phyloP scores from a whole-genome alignment of 352 stramenopile genomes.

The Globisporangium okanoganense region DNA sequence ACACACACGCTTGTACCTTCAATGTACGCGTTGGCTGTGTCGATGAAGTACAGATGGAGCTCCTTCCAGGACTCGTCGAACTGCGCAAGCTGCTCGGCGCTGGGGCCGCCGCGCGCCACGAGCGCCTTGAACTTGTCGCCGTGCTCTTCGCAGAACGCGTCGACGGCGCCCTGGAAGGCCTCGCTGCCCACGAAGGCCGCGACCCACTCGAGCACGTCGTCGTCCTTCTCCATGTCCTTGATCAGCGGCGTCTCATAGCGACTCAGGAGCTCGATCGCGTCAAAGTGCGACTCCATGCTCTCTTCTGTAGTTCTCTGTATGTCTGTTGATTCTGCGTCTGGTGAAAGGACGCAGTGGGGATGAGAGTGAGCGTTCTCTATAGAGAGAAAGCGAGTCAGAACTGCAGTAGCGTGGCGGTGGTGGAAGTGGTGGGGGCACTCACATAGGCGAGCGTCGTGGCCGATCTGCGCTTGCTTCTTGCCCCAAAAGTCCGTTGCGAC shows the following conservation, averaged over 20 bases:
- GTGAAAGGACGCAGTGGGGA: not conserved
- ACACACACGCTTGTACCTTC: constrained; percentile 24
- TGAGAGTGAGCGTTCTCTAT: not conserved
- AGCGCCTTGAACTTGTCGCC: constrained; percentile 61
- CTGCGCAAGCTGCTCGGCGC: constrained; percentile 48
- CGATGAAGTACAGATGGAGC: constrained; percentile 66
- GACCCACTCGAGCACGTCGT: constrained; percentile 83
- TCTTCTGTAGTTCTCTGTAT: not conserved
- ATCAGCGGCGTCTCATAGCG: constrained; percentile 78
- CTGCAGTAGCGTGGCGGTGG: not conserved
- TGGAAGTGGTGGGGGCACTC: not conserved
- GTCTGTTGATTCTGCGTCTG: no score
- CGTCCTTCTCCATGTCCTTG: constrained; percentile 77
- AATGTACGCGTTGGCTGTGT: constrained; percentile 62
- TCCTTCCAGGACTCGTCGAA: constrained; percentile 66
- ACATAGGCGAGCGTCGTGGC: no score
- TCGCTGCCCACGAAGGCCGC: constrained; percentile 70
- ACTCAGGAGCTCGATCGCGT: constrained; percentile 74
- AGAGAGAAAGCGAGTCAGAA: not conserved
- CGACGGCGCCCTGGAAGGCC: constrained; percentile 54
- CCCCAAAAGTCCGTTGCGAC: no score
- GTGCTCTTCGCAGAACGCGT: constrained; percentile 60
- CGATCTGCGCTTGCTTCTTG: no score
- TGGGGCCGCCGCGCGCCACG: constrained; percentile 56
- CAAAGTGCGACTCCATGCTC: constrained; percentile 48